Evolutionary conservation across 306 rosid species (phyloP).

Genomic region (Rubus idaeus): DNA sequence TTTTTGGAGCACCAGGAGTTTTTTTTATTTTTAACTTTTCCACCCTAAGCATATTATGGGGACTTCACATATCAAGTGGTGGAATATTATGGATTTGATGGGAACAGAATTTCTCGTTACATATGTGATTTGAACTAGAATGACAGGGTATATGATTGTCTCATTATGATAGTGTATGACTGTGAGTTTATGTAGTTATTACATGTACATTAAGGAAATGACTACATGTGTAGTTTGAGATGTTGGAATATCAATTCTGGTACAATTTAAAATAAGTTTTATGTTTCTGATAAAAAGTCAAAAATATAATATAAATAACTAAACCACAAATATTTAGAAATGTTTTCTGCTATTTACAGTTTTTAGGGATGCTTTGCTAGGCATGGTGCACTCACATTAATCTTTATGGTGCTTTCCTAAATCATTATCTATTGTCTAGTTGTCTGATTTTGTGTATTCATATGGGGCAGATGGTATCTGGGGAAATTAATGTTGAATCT

Average conservation of each 20-base stretch:
- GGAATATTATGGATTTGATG: not conserved
- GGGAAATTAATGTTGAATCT: slow-evolving; percentile 47
- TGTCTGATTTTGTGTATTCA: not conserved
- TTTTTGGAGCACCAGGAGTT: not conserved
- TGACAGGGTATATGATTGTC: not conserved
- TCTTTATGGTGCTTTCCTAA: not conserved
- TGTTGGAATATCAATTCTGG: not conserved
- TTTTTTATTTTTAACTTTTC: not conserved
- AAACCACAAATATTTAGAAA: not conserved
- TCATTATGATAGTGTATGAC: not conserved
- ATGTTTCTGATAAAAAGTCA: not conserved
- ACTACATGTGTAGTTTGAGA: not conserved
- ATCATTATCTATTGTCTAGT: slow-evolving; percentile 18
- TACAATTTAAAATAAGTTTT: not conserved
- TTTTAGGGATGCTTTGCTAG: not conserved
- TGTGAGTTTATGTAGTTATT: not conserved
- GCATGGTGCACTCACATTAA: not conserved
- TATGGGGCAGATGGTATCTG: slow-evolving; percentile 51
- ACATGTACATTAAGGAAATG: not conserved
- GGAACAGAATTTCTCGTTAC: no score
- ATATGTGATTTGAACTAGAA: not conserved
- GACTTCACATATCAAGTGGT: not conserved
- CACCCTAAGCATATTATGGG: not conserved
- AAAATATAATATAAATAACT: not conserved
- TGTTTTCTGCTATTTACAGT: not conserved